These are phyloP conservation scores for Lactarius deliciosus DNA, from an alignment of 768 basidiomycete species.

Conservation along the genomic window DNA sequence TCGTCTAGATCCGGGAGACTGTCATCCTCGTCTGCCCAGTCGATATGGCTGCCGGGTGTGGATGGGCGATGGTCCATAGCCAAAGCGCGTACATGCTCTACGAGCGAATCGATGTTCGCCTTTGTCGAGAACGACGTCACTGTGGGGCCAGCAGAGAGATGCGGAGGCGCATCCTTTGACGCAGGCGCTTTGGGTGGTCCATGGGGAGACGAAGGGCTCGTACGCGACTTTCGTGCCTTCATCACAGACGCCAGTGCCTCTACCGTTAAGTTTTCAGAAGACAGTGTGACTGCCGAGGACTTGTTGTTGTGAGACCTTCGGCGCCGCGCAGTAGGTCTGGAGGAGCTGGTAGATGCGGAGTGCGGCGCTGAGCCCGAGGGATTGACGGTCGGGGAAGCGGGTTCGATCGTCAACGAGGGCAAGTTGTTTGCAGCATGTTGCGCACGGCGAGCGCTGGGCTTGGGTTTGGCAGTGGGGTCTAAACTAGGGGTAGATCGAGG, in stretches of 20 bases:
- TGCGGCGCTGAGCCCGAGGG: constrained; percentile 25
- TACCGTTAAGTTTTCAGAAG: constrained; percentile 30
- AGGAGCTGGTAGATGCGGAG: constrained; percentile 33
- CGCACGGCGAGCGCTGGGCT: constrained; percentile 16
- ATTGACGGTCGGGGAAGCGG: constrained; percentile 25
- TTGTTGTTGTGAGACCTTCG: constrained; percentile 46
- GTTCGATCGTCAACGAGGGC: constrained; percentile 26
- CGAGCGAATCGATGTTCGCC: constrained; percentile 70
- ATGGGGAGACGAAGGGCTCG: constrained; percentile 25
- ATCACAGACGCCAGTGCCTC: constrained; percentile 30
- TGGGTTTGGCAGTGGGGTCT: constrained; percentile 18
- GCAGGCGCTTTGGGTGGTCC: constrained; percentile 29
- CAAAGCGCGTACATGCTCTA: constrained; percentile 71
- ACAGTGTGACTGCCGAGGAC: constrained; percentile 21
- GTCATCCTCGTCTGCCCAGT: constrained; percentile 88
- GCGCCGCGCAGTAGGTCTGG: constrained; percentile 49
- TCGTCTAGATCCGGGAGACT: constrained; percentile 81
- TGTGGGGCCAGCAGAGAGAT: constrained; percentile 42
- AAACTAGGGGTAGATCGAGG: neutral
- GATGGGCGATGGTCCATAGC: constrained; percentile 68
- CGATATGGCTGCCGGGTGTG: constrained; percentile 77
- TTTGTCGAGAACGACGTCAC: constrained; percentile 48
- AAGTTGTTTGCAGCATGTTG: constrained; percentile 20
- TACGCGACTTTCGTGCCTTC: constrained; percentile 20
- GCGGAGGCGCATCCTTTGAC: constrained; percentile 61